phyloP scores from a whole-genome alignment of 331 rosid genomes.

The Rosa hybrid region DNA sequence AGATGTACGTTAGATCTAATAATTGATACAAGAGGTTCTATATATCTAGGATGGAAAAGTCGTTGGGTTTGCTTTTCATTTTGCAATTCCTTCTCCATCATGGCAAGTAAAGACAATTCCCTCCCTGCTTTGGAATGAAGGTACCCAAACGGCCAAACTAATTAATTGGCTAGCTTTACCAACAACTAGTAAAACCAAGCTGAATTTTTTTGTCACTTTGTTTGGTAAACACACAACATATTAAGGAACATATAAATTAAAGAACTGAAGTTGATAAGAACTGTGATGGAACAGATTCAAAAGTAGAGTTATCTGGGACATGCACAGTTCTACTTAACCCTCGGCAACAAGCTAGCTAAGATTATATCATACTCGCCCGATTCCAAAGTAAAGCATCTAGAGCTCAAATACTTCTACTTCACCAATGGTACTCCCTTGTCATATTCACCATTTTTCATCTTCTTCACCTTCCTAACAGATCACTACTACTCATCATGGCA shows the following conservation, averaged over 20 bases:
- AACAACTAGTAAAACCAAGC: background rate
- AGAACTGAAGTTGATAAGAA: background rate
- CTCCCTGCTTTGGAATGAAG: background rate
- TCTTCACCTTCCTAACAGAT: conserved; percentile 12
- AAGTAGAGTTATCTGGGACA: conserved; percentile 24
- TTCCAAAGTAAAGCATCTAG: conserved; percentile 65
- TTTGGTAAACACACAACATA: background rate
- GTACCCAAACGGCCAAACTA: background rate
- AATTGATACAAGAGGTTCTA: background rate
- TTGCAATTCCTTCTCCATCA: conserved; percentile 38
- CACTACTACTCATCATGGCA: conserved; percentile 31
- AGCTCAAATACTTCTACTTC: conserved; percentile 38
- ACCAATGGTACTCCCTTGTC: conserved; percentile 24
- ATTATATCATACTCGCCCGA: conserved; percentile 28
- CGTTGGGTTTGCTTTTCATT: background rate
- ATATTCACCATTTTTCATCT: conserved; percentile 4
- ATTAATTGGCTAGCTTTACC: background rate
- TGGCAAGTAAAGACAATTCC: conserved; percentile 46
- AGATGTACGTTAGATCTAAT: background rate
- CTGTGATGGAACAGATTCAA: conserved; percentile 31
- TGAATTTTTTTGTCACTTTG: background rate
- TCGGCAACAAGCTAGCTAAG: conserved; percentile 28
- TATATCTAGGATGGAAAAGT: background rate
- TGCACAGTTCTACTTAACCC: conserved; percentile 21
- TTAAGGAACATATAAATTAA: background rate